phyloP scores from a whole-genome alignment of 164 flowering plant species.

The Umbilicus rupestris region DNA sequence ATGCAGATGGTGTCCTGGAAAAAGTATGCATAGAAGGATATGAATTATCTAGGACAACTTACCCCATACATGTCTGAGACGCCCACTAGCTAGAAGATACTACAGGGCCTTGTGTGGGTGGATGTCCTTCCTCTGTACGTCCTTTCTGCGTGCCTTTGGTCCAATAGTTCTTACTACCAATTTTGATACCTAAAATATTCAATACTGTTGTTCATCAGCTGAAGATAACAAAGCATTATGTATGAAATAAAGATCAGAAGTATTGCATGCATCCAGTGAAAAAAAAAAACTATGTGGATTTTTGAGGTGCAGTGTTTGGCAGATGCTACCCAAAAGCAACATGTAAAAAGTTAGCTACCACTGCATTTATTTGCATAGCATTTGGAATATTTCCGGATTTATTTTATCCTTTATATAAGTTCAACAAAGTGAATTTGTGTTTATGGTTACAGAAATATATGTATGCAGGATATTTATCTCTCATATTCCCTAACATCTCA shows the following conservation, averaged over 20 bases:
- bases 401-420: not conserved
- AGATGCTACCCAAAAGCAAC: not conserved
- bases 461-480: not conserved
- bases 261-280: not conserved
- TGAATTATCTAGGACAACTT: slow-evolving; percentile 18
- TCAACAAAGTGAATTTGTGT: slow-evolving; percentile 6
- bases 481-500: not conserved
- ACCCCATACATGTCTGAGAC: not conserved
- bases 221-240: too few species aligned
- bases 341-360: not conserved
- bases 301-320: not conserved
- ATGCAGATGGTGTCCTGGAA: not conserved
- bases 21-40: slow-evolving; percentile 11
- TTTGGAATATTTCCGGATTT: not conserved
- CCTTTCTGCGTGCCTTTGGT: not conserved
- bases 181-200: not conserved
- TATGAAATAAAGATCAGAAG: too few species aligned
- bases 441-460: not conserved
- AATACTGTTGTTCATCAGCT: too few species aligned
- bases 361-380: not conserved
- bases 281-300: not conserved
- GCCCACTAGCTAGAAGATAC: not conserved
- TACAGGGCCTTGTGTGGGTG: slow-evolving; percentile 2
- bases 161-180: not conserved
- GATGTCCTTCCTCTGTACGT: not conserved